A percentile compares a stretch with the other conserved stretches of the same genome.
Evolutionary conservation across 805 yeast species (phyloP).

Genomic region (Zygoascus flipseniorum): DNA sequence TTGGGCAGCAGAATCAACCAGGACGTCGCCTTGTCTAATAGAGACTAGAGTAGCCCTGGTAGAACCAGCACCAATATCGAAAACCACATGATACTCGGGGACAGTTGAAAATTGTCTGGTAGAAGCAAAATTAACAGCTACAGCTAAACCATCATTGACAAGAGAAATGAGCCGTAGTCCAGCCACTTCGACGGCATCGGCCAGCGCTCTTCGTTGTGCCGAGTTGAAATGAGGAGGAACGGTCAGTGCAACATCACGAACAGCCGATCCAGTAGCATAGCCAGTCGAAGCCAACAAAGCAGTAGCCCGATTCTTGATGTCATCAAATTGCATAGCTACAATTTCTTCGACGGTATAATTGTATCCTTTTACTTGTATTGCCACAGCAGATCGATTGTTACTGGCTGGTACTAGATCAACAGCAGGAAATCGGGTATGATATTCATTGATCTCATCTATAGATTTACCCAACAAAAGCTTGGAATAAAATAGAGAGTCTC

Average conservation of each 20-base stretch:
- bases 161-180: constrained; percentile 56
- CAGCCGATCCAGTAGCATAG: constrained; percentile 23
- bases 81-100: constrained; percentile 58
- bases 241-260: constrained; percentile 64
- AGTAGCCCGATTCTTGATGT: constrained; percentile 58
- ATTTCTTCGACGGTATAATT: constrained; percentile 64
- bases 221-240: constrained; percentile 66
- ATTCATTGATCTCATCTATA: constrained; percentile 34
- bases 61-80: constrained; percentile 91
- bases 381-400: constrained; percentile 45
- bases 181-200: constrained; percentile 65
- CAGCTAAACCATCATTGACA: constrained; percentile 89
- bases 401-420: constrained; percentile 35
- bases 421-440: constrained; percentile 47
- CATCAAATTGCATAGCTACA: constrained; percentile 71
- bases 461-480: constrained; percentile 61
- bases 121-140: constrained; percentile 72
- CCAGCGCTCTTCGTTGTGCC: constrained; percentile 59
- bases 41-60: constrained; percentile 82
- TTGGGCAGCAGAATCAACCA: constrained; percentile 4
- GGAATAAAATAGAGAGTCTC: constrained; percentile 52
- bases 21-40: constrained; percentile 36
- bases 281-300: constrained; percentile 44
- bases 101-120: constrained; percentile 39
- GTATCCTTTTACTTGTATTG: constrained; percentile 43